phyloP scores from a whole-genome alignment of 2,329 filamentous ascomycete species.

The Beauveria scarabaeidicola region DNA sequence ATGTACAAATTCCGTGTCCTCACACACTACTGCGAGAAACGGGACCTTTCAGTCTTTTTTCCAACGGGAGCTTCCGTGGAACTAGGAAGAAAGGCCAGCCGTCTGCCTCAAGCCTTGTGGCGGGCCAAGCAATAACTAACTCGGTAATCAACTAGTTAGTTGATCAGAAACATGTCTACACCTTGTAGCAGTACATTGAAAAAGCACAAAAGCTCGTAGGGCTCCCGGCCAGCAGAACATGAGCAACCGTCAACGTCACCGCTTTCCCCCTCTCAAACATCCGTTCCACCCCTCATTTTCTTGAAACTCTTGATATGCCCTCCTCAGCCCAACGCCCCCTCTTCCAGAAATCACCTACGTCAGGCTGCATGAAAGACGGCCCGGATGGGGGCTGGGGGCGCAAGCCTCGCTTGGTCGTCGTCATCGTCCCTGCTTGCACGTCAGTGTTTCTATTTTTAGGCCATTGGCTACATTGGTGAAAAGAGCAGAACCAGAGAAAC shows the following conservation, averaged over 20 bases:
- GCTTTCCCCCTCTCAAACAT: not conserved
- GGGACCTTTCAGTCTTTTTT: not conserved
- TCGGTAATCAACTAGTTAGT: not conserved
- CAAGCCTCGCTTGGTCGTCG: not conserved
- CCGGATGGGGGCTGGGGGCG: not conserved
- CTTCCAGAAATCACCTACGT: not conserved
- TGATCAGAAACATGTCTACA: not conserved
- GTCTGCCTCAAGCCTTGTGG: not conserved
- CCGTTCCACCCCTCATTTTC: not conserved
- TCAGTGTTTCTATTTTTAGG: not conserved
- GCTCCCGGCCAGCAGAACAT: not conserved
- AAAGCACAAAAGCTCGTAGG: not conserved
- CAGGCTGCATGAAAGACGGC: not conserved
- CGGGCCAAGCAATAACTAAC: not conserved
- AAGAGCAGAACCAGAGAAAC: not conserved
- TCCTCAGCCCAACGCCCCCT: not conserved
- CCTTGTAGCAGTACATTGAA: not conserved
- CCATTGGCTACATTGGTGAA: not conserved
- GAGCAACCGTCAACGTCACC: not conserved
- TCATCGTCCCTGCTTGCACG: not conserved
- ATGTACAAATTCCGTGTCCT: too few species aligned
- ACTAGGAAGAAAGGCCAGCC: not conserved
- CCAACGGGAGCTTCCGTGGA: not conserved
- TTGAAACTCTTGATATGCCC: not conserved
- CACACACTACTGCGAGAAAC: too few species aligned